Evolutionary conservation across 2,329 filamentous ascomycete species (phyloP), one percentile per base, ranked within the genome.

Genomic region (Chrysoporthe puriensis): DNA sequence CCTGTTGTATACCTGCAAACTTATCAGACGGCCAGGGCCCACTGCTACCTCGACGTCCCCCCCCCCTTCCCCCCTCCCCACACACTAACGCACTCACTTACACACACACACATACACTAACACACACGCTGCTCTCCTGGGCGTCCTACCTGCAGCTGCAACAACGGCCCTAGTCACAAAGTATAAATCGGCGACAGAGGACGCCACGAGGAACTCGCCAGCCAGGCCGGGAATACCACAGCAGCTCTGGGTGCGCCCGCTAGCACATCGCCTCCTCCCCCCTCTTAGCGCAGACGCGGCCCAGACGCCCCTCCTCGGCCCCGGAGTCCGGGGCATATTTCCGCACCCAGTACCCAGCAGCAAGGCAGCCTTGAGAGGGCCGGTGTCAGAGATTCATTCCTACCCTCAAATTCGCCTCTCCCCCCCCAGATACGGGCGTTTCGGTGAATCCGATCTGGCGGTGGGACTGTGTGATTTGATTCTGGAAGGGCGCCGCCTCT

Each of bases 361-460:
- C 44, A 14, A 18, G 44, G 44, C 44, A 18, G 36, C 44, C 44
- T n/a, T 46, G 44, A 26, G 18, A 46, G 16, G 26, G 26, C 26
- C 18, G 26, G 48, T 21, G 50, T 54, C 50, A 32, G 50, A 54
- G 50, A 54, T 26, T 52, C 48, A 26, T 26, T 26, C 26, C 26
- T 26, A 26, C 26, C 26, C 26, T 26, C 26, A 26, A 26, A 26
- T 26, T 26, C 26, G 26, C 26, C 26, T 34, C 14, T 54, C 57
- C 9, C 18, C 9, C 18, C 11, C 18, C 40, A 3, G 32, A 26
- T 43, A 60, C 13, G 32, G 42, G 40, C 57, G 44, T 43, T 5
- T 54, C 57, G 57, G 57, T 43, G 57, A 60, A 42, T 44, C 57
- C 57, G 36, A 60, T 60, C 36, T 60, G 57, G 57, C 57, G 57